These are phyloP conservation scores for Termitomyces heimii DNA, from an alignment of 768 basidiomycete genomes.

Conservation along the genomic window DNA sequence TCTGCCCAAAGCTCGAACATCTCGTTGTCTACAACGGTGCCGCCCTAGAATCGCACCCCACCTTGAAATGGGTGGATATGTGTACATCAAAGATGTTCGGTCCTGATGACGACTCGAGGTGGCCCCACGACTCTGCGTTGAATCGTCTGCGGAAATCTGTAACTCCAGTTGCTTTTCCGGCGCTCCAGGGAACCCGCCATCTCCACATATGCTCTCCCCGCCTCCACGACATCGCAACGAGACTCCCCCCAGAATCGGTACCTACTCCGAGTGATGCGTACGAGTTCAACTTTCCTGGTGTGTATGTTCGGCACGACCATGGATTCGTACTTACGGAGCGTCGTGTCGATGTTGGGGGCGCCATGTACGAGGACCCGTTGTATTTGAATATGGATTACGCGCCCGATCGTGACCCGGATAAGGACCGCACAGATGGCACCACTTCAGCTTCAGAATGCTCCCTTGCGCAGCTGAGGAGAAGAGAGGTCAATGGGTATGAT, in stretches of 20 bases:
- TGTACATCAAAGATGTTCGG: slow-evolving; percentile 6
- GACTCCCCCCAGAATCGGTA: neutral
- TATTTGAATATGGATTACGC: neutral
- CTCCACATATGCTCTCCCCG: slow-evolving; percentile 3
- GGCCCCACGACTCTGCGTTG: neutral
- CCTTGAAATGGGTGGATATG: slow-evolving; percentile 8
- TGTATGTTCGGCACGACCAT: neutral
- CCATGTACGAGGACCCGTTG: neutral
- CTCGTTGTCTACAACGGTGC: slow-evolving; percentile 7
- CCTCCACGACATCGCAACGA: slow-evolving; percentile 2
- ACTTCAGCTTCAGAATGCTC: slow-evolving; percentile 1
- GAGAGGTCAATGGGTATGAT: neutral
- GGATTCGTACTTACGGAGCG: neutral
- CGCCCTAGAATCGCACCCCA: slow-evolving; percentile 1
- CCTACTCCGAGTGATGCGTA: neutral
- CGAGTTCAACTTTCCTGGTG: neutral
- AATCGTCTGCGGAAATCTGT: neutral
- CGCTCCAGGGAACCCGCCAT: slow-evolving; percentile 1
- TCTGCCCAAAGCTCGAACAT: slow-evolving; percentile 9
- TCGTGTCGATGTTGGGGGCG: neutral
- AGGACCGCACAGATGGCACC: neutral
- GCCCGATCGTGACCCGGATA: neutral
- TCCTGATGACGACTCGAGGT: neutral
- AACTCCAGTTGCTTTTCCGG: neutral
- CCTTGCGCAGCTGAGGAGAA: slow-evolving; percentile 1